A percentile compares a stretch with the other conserved stretches of the same genome.
phyloP scores from a whole-genome alignment of 2,329 filamentous ascomycete genomes.

The Stachybotrys elegans region DNA sequence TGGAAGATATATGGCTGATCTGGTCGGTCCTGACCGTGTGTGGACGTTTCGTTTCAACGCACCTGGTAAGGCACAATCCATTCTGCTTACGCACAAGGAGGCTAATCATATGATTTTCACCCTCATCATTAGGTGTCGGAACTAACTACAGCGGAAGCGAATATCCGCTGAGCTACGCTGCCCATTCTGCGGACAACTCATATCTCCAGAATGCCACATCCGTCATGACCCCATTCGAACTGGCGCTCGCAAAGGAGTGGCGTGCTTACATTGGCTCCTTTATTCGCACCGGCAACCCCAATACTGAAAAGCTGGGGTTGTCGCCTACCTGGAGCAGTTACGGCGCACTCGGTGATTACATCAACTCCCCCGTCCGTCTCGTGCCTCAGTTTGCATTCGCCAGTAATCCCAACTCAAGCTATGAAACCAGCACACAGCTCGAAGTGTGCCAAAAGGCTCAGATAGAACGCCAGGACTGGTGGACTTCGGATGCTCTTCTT shows the following conservation, averaged over 20 bases:
- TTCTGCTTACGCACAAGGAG: neutral
- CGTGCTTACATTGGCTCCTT: neutral
- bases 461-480: too few species aligned
- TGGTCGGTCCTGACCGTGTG: neutral
- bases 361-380: too few species aligned
- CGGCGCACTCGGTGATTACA: too few species aligned
- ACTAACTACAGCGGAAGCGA: neutral
- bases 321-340: too few species aligned
- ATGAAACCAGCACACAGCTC: too few species aligned
- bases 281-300: neutral
- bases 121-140: neutral
- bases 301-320: neutral
- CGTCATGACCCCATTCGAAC: neutral
- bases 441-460: too few species aligned
- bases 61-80: neutral
- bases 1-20: neutral
- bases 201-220: neutral
- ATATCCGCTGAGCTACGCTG: neutral
- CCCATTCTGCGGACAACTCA: neutral
- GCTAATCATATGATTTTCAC: neutral
- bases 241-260: neutral
- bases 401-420: too few species aligned
- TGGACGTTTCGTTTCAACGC: neutral
- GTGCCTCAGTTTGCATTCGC: too few species aligned
- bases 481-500: too few species aligned